Conservation (phyloP, 768 basidiomycete genomes). For the Termitomyces bulborhizus region DNA sequence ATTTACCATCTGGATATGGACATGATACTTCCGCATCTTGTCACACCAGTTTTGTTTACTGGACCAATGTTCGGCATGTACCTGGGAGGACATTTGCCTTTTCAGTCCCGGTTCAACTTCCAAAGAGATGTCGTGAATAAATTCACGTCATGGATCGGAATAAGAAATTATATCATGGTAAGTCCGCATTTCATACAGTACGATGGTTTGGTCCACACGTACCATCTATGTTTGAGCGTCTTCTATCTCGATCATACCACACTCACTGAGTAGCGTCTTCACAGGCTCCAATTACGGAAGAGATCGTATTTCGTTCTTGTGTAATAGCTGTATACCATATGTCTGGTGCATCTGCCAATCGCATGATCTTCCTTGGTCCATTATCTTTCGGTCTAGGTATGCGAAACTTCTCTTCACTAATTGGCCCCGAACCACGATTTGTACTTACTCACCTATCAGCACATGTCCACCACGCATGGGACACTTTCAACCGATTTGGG, state of each 20-base stretch:
- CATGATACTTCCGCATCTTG: conserved; percentile 41
- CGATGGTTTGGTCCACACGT: not conserved
- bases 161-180: conserved; percentile 64
- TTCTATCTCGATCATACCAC: not conserved
- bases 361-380: conserved; percentile 77
- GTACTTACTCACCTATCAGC: conserved; percentile 38
- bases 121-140: conserved; percentile 28
- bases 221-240: not conserved
- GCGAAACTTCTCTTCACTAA: conserved; percentile 15
- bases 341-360: conserved; percentile 43
- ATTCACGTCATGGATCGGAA: conserved; percentile 48
- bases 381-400: conserved; percentile 84
- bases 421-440: not conserved
- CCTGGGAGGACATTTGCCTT: conserved; percentile 43
- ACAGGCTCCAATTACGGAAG: conserved; percentile 89
- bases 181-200: conserved; percentile 9
- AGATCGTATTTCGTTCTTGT: conserved; percentile 85
- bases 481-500: conserved; percentile 73
- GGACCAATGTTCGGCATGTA: conserved; percentile 68
- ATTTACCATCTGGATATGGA: conserved; percentile 11
- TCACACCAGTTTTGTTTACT: conserved; percentile 68
- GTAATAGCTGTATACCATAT: conserved; percentile 71
- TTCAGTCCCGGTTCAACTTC: conserved; percentile 46
- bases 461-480: conserved; percentile 90
- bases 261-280: conserved; percentile 17